Evolutionary conservation across 345 rosid species (phyloP).

Genomic region (Rubroshorea leprosula): DNA sequence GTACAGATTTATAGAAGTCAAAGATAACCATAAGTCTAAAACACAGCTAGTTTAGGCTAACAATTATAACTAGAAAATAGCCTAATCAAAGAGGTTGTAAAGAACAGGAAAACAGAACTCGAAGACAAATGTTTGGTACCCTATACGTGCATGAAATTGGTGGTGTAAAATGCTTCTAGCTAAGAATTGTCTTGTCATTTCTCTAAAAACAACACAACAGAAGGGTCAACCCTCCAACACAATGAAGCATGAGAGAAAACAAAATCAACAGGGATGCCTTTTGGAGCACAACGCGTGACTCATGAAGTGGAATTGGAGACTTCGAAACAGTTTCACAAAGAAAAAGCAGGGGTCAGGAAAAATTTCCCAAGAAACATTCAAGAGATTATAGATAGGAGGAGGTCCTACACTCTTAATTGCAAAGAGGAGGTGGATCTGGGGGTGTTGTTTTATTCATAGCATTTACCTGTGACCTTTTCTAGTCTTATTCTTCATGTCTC

Average conservation of each 20-base stretch:
- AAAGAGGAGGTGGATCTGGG: neutral
- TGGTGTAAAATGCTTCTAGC: neutral
- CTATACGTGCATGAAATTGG: neutral
- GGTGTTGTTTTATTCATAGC: constrained; percentile 6
- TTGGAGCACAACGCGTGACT: constrained; percentile 3
- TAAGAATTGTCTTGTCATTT: neutral
- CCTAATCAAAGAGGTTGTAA: neutral
- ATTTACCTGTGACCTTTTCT: neutral
- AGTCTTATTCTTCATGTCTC: neutral
- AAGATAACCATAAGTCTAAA: too few relatives aligned
- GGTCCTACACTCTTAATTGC: constrained; percentile 16
- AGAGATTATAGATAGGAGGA: neutral
- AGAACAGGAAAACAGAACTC: too few relatives aligned
- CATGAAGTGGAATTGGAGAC: constrained; percentile 7
- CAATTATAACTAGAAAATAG: too few relatives aligned
- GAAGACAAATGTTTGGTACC: neutral
- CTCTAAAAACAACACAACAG: constrained; percentile 4
- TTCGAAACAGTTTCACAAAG: neutral
- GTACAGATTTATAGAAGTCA: too few relatives aligned
- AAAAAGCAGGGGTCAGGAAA: constrained; percentile 27
- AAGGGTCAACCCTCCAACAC: constrained; percentile 21
- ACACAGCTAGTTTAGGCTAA: too few relatives aligned
- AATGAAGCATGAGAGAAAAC: constrained; percentile 10
- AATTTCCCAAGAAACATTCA: constrained; percentile 2
- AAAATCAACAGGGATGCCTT: constrained; percentile 3